phyloP scores from a whole-genome alignment of 768 basidiomycete species.

The Candolleomyces aberdarensis region DNA sequence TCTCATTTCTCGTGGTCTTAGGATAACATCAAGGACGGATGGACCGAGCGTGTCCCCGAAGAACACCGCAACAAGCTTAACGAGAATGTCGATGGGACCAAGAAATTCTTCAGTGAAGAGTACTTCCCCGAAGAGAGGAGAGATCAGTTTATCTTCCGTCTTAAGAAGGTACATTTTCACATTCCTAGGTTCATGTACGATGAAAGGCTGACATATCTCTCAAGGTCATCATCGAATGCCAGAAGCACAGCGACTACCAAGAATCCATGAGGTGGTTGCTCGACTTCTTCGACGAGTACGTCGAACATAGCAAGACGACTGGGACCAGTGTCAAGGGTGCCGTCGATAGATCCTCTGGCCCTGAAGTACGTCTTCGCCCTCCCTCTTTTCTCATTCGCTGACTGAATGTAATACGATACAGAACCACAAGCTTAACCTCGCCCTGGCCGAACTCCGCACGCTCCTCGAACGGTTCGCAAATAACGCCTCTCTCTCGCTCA shows the following conservation, averaged over 20 bases:
- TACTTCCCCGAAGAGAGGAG: conserved; percentile 89
- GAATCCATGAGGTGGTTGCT: conserved; percentile 76
- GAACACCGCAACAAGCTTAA: conserved; percentile 59
- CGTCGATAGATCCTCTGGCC: conserved; percentile 21
- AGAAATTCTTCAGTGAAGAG: conserved; percentile 72
- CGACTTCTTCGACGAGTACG: conserved; percentile 59
- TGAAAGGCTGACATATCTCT: neutral
- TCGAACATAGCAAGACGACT: conserved; percentile 39
- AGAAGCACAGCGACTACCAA: conserved; percentile 89
- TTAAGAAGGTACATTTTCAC: neutral
- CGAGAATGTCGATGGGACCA: conserved; percentile 55
- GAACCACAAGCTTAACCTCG: conserved; percentile 55
- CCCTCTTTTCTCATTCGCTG: neutral
- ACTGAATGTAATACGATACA: conserved; percentile 13
- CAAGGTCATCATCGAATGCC: conserved; percentile 85
- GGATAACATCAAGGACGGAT: conserved; percentile 20
- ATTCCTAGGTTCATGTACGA: no score
- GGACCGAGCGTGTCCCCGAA: conserved; percentile 55
- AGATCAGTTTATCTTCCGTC: conserved; percentile 88
- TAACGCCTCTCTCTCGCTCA: conserved; percentile 56
- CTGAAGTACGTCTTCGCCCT: neutral
- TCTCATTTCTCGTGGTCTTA: conserved; percentile 1
- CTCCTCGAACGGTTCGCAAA: conserved; percentile 92
- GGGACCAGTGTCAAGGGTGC: conserved; percentile 18
- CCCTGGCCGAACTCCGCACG: conserved; percentile 65